Base-by-base conservation (phyloP, 2,329 filamentous ascomycete species). In the Akanthomyces uredinophilus region DNA sequence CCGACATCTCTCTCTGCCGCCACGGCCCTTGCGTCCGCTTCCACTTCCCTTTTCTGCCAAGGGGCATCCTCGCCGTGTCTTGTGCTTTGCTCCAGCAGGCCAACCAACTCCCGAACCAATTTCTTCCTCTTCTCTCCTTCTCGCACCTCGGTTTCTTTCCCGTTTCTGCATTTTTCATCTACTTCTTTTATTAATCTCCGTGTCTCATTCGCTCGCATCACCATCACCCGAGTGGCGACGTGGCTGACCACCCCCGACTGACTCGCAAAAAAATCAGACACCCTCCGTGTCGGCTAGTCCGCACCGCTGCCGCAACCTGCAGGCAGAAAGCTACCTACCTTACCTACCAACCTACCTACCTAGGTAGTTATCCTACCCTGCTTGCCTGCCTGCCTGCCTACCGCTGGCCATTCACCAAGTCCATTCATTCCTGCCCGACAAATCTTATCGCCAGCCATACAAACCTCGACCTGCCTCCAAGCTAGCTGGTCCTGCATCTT, bases 201-300 rank as follows among this genome's bases (percentile, higher is more conserved):
- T 59, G 54, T 57, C 54, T 57, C 54, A 57, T 57, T 57, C 43
- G 43, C 29, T 24, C 57, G 24, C 39, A 44, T 44, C 46, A 29
- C 24, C 20, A 52, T 27, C 24, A 29, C n/a, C 32, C 29, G 29
- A 54, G 59, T 61, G 59, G 57, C 57, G 57, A 61, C 50, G 41
- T 61, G 59, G 59, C 59, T 54, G 59, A 61, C 59, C 49, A 61
- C 59, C 59, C 27, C 41, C 39, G 43, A 53, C 59, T 61, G 59
- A 61, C 59, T 61, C 59, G 59, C 50, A 47, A 61, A 61, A 39
- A 61, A 61, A 29, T 47, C 59, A 43, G 59, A 35, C 59, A 54
- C n/a, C n/a, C 43, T 52, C 47, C 55, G 50, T 41, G 16, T 61
- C 59, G 59, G 59, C 59, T 47, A 49, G 50, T 55, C 59, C 59